Base-by-base conservation (phyloP, 345 rosid genomes). In the Linum lewisii region DNA sequence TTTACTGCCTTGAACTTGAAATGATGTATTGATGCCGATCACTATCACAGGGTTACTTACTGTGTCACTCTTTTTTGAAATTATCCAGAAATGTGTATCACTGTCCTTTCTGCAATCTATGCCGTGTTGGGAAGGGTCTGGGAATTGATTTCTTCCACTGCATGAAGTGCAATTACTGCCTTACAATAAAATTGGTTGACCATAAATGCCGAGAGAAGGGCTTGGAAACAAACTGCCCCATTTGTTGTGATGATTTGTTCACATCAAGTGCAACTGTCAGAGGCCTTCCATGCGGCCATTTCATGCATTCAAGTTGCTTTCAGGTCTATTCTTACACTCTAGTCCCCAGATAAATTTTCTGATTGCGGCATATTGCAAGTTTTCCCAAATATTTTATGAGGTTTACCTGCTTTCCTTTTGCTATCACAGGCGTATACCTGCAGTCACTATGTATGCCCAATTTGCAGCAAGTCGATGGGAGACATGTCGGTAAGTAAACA, bases 241-340 rank as follows among this genome's bases (percentile, higher is more conserved):
- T 81, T 13, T 81, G 86, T 64, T 81, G 81, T 59, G 86, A 81
- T 49, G 71, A 65, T 56, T 76, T 81, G 59, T 81, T 81, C 71
- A 78, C 83, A 18, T 81, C 86, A 66, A 81, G 83, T 62, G 71
- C 67, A 38, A 76, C 69, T 53, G 83, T 78, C 6, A 76, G 80
- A 66, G 86, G 81, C 50, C 83, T 81, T 68, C 86, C 86, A 13
- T 81, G 86, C 15, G 86, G 86, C 37, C 86, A 81, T 75, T 81
- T 67, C 69, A 81, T 81, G 86, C 86, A 81, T 69, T 81, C 86
- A 20, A 79, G 75, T 58, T 81, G 86, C 62, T 81, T 78, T 69
- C 86, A 81, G 86, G 86, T 81, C 54, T 66, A 11, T 60, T 50
- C 52, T 32, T 61, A 29, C 53, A 15, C 36, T 64, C 54, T 54